phyloP scores from a whole-genome alignment of 345 rosid species.

The Gossypioides kirkii region DNA sequence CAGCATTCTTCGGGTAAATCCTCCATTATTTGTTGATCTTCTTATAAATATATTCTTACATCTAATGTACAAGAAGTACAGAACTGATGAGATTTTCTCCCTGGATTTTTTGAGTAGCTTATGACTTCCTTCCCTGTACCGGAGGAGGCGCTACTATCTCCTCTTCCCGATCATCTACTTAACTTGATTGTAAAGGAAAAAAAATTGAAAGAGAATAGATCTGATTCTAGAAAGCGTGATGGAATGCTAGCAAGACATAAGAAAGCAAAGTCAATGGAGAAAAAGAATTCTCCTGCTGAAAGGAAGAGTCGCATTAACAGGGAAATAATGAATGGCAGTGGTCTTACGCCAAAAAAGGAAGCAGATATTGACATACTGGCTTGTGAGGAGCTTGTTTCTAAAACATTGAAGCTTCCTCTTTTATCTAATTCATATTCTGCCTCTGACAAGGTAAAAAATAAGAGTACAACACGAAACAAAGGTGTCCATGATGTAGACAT shows the following conservation, averaged over 20 bases:
- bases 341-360: slow-evolving; percentile 31
- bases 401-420: slow-evolving; percentile 64
- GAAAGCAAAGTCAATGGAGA: slow-evolving; percentile 38
- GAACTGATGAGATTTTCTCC: slow-evolving; percentile 18
- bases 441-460: slow-evolving; percentile 10
- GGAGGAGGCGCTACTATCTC: slow-evolving; percentile 57
- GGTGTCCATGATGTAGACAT: slow-evolving; percentile 28
- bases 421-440: slow-evolving; percentile 45
- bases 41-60: slow-evolving; percentile 4
- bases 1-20: slow-evolving; percentile 59
- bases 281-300: slow-evolving; percentile 35
- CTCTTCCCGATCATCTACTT: slow-evolving; percentile 68
- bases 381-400: slow-evolving; percentile 69
- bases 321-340: slow-evolving; percentile 28
- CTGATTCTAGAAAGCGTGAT: slow-evolving; percentile 38
- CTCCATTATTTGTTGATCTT: slow-evolving; percentile 21
- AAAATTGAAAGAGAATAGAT: slow-evolving; percentile 33
- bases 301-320: slow-evolving; percentile 28
- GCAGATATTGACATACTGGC: slow-evolving; percentile 33
- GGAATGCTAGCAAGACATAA: slow-evolving; percentile 35
- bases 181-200: slow-evolving; percentile 41
- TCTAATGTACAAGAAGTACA: neutral
- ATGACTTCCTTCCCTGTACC: slow-evolving; percentile 70
- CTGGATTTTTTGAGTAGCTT: slow-evolving; percentile 45
- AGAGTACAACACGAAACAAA: slow-evolving; percentile 33